Conservation (phyloP, 257 asterid species). For the Solanum neorickii region DNA sequence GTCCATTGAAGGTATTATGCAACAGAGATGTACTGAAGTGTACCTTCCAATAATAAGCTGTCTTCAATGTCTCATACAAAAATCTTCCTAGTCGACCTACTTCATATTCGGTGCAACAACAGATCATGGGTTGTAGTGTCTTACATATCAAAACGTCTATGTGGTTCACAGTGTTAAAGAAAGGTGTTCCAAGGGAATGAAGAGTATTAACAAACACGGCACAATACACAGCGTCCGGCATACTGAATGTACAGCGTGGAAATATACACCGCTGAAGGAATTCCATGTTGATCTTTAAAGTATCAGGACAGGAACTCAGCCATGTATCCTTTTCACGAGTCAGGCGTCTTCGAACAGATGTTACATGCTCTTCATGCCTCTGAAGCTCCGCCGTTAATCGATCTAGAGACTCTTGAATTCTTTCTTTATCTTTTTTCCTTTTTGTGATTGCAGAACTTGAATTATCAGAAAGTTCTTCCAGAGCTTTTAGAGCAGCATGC, state of each 20-base stretch:
- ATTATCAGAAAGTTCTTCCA: conserved; percentile 91
- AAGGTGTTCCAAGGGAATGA: conserved; percentile 97
- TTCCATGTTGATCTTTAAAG: conserved; percentile 95
- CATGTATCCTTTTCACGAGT: conserved; percentile 90
- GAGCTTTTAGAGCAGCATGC: conserved; percentile 86
- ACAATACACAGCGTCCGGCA: conserved; percentile 98
- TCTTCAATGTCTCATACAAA: conserved; percentile 83
- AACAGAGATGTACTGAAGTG: not conserved
- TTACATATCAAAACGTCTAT: conserved; percentile 94
- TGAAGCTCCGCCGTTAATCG: conserved; percentile 71
- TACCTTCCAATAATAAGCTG: conserved; percentile 98
- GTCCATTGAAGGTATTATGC: not conserved
- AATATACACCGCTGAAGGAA: conserved; percentile 97
- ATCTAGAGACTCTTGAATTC: conserved; percentile 96
- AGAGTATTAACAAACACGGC: conserved; percentile 93
- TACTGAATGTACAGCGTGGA: conserved; percentile 97
- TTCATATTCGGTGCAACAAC: conserved; percentile 99
- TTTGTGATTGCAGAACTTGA: conserved; percentile 97
- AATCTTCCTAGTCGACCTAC: conserved; percentile 95
- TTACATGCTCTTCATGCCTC: conserved; percentile 93
- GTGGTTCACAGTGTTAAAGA: conserved; percentile 97
- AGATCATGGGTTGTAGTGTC: conserved; percentile 98
- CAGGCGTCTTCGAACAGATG: conserved; percentile 85
- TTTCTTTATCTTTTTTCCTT: conserved; percentile 96
- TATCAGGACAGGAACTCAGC: conserved; percentile 98